Base-by-base conservation (phyloP, 179 eudicot species). In the Silene coronaria region DNA sequence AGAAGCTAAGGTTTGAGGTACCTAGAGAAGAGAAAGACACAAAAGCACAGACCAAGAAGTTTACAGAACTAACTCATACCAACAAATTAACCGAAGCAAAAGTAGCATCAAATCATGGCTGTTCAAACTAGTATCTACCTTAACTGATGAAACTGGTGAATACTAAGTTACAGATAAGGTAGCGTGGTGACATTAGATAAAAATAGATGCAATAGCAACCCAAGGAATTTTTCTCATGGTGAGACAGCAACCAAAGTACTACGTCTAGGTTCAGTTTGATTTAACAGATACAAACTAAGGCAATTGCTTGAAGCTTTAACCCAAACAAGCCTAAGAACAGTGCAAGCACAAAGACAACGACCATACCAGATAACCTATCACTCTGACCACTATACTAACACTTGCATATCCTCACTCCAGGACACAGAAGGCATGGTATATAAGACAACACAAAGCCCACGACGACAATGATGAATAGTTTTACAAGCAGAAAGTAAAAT, bases 1-100 rank as follows among this genome's bases (percentile, higher is more conserved):
- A 57, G 91, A 91, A 51, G 96, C 92, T 3, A 83, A 91, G 72
- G 96, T 90, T 53, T 89, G 79, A 87, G 92, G 89, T 90, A 90
- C 86, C 83, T 85, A 72, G 96, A 90, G 83, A 91, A 90, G 85
- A 76, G 92, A 55, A 91, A 16, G 55, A 48, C 14, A 48, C 55
- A 48, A 48, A 48, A 48, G 17, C 17, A 48, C 16, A 48, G 55
- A 48, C 16, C 16, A 1, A 48, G n/a, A 16, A 48, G 17, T 34
- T 48, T 0, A 48, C 55, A 48, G 0, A 13, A 2, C 0, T 16
- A 45, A 48, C 55, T 48, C 55, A 13, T 48, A 3, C 55, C 1
- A 1, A 48, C 55, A 14, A 10, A 1, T 2, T 13, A 48, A 48
- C 55, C 55, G 14, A 46, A 46, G 46, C 11, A 12, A 46, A 46